Percentiles rank a stretch among this genome's conserved stretches.
Conservation (phyloP, 2,329 filamentous ascomycete species). For the Trichoderma sp. region DNA sequence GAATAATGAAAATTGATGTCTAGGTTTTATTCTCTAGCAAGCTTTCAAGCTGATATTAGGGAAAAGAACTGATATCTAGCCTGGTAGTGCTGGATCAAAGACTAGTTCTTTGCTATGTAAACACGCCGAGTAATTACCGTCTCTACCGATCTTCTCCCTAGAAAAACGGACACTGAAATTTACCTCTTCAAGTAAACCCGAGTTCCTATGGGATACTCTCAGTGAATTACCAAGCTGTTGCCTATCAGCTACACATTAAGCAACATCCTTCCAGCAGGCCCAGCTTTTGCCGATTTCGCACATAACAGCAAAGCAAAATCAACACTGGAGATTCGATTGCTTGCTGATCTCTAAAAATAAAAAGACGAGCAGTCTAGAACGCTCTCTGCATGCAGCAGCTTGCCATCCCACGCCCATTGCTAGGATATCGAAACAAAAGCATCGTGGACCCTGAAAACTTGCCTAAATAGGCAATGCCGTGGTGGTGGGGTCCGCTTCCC, state of each 20-base stretch:
- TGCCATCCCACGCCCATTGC: background rate
- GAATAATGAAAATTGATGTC: background rate
- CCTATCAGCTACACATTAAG: background rate
- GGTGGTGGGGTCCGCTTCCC: background rate
- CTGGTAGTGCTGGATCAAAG: background rate
- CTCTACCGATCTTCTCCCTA: background rate
- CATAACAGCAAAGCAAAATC: background rate
- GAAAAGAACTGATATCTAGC: background rate
- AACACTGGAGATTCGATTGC: too few species aligned
- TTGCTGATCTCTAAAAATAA: background rate
- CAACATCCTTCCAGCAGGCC: background rate
- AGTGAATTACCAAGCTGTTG: background rate
- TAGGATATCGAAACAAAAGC: background rate
- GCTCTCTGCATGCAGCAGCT: background rate
- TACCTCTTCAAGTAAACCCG: background rate
- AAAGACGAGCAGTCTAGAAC: background rate
- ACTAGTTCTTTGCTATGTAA: background rate
- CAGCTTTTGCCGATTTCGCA: background rate
- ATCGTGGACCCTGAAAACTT: constrained; percentile 27
- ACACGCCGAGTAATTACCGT: background rate
- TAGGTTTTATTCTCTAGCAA: too few species aligned
- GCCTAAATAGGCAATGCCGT: constrained; percentile 27
- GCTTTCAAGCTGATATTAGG: background rate
- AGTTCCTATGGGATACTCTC: background rate
- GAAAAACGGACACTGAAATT: background rate